Evolutionary conservation across 208 protist genomes (phyloP).

Genomic region (Trypanosoma boissoni): DNA sequence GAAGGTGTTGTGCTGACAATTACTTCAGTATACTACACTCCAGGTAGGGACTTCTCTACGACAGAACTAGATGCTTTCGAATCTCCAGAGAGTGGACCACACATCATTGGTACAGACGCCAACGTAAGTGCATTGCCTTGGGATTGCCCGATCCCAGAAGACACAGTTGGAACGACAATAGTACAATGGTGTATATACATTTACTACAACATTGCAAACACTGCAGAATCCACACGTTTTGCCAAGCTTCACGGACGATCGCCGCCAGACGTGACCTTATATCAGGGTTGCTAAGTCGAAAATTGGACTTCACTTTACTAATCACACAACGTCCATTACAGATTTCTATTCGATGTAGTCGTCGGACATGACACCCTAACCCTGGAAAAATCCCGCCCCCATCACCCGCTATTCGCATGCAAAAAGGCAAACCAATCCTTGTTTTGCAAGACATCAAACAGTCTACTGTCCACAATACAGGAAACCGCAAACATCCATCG

Average conservation of each 20-base stretch:
- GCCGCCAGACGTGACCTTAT: slow-evolving; percentile 7
- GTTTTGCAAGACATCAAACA: background rate
- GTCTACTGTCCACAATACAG: background rate
- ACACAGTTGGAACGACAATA: background rate
- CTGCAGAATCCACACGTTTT: background rate
- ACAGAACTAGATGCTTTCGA: background rate
- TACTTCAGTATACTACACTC: slow-evolving; percentile 4
- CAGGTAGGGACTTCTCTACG: background rate
- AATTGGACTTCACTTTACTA: background rate
- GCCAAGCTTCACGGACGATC: background rate
- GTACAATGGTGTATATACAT: slow-evolving; percentile 7
- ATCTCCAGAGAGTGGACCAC: background rate
- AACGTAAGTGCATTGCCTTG: slow-evolving; percentile 3
- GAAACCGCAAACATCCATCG: background rate
- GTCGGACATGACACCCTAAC: background rate
- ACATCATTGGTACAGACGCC: slow-evolving; percentile 10
- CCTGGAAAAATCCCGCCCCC: background rate
- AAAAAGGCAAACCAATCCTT: background rate
- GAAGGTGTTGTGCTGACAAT: background rate
- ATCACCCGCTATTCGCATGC: background rate
- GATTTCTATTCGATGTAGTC: background rate
- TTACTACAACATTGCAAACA: slow-evolving; percentile 1
- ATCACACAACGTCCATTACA: background rate
- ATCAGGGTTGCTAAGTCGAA: background rate
- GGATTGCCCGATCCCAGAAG: background rate